phyloP scores from a whole-genome alignment of 2,329 filamentous ascomycete genomes.

The Botrytis cinerea region DNA sequence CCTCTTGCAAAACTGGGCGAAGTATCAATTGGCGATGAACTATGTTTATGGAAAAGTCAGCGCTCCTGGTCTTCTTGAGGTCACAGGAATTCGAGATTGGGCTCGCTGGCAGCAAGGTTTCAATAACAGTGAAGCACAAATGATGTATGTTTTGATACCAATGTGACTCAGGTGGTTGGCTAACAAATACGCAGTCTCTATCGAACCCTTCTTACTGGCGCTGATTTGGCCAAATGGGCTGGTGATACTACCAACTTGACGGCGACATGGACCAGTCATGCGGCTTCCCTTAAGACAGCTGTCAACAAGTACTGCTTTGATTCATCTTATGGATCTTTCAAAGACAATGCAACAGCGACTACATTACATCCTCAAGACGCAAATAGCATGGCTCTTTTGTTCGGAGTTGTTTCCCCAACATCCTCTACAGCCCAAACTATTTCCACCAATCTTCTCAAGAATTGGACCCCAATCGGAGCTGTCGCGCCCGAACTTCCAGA shows the following conservation, averaged over 20 bases:
- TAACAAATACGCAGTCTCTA: constrained; percentile 39
- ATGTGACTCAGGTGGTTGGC: not conserved
- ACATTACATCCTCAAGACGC: constrained; percentile 61
- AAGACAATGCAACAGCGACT: constrained; percentile 51
- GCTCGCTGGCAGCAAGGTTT: constrained; percentile 36
- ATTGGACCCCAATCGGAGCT: constrained; percentile 58
- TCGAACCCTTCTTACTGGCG: constrained; percentile 51
- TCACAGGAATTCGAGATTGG: constrained; percentile 38
- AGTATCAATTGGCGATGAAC: constrained; percentile 52
- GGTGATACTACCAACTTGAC: constrained; percentile 34
- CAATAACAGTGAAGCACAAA: constrained; percentile 37
- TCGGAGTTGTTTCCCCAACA: constrained; percentile 28
- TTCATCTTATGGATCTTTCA: constrained; percentile 33
- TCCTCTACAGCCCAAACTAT: constrained; percentile 35
- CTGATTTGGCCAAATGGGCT: constrained; percentile 49
- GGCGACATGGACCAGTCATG: constrained; percentile 29
- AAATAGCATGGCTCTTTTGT: constrained; percentile 55
- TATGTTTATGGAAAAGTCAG: constrained; percentile 48
- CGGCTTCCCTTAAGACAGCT: constrained; percentile 29
- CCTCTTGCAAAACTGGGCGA: constrained; percentile 50
- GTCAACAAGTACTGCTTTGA: constrained; percentile 35
- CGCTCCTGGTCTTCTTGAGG: constrained; percentile 38
- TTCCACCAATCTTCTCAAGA: constrained; percentile 44
- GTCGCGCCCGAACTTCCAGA: constrained; percentile 56
- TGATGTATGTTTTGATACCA: constrained; percentile 31